A percentile compares a stretch with the other conserved stretches of the same genome.
Conservation (phyloP, 768 basidiomycete species). For the Arthromyces matolae region DNA sequence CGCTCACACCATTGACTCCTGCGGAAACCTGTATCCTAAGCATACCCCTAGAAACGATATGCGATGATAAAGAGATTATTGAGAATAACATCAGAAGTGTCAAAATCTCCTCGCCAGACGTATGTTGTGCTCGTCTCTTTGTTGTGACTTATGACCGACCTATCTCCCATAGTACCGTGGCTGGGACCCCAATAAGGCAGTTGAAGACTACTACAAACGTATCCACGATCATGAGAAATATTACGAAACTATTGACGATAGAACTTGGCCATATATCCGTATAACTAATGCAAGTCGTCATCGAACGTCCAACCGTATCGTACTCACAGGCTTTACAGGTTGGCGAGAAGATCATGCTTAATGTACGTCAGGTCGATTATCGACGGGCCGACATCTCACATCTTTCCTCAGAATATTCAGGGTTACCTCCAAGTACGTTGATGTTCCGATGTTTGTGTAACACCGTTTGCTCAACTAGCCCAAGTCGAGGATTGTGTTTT, state of each 20-base stretch:
- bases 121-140: conserved; percentile 39
- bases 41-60: conserved; percentile 67
- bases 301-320: neutral
- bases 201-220: conserved; percentile 88
- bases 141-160: no score
- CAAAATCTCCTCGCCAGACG: conserved; percentile 98
- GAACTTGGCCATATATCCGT: conserved; percentile 89
- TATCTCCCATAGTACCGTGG: conserved; percentile 88
- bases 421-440: conserved; percentile 76
- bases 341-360: conserved; percentile 94
- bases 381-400: conserved; percentile 20
- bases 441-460: neutral
- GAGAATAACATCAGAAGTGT: conserved; percentile 92
- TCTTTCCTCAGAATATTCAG: conserved; percentile 58
- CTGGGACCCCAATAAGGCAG: conserved; percentile 91
- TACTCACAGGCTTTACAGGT: conserved; percentile 44
- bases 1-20: conserved; percentile 15
- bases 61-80: conserved; percentile 90
- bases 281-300: conserved; percentile 72
- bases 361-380: conserved; percentile 45
- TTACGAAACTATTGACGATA: conserved; percentile 91
- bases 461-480: conserved; percentile 6
- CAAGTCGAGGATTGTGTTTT: conserved; percentile 97
- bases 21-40: neutral
- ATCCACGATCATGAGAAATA: conserved; percentile 82